These are phyloP conservation scores for Danielia reshetovae DNA, from an alignment of 805 yeast species.

Conservation along the genomic window DNA sequence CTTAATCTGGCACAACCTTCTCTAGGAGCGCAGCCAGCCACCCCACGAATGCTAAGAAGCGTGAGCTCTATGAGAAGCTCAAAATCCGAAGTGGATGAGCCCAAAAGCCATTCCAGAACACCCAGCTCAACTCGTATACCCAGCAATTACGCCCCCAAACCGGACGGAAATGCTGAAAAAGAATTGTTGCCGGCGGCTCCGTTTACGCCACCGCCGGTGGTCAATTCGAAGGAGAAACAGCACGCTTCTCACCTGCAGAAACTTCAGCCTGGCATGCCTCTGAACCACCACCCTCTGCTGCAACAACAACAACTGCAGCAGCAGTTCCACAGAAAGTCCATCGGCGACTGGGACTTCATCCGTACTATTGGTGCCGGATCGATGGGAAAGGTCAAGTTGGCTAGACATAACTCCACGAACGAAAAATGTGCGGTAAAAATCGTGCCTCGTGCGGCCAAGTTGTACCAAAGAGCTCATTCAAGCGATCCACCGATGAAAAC, in stretches of 20 bases:
- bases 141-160: background rate
- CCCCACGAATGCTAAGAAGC: slow-evolving; percentile 66
- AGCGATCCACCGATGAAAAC: slow-evolving; percentile 63
- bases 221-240: background rate
- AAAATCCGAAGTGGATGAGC: background rate
- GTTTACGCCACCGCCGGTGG: slow-evolving; percentile 2
- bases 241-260: slow-evolving; percentile 2
- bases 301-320: slow-evolving; percentile 20
- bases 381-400: slow-evolving; percentile 97
- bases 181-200: slow-evolving; percentile 14
- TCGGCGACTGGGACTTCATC: slow-evolving; percentile 95
- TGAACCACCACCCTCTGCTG: background rate
- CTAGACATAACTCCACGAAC: slow-evolving; percentile 75
- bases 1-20: background rate
- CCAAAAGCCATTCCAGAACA: background rate
- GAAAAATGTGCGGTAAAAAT: slow-evolving; percentile 91
- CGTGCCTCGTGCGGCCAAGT: slow-evolving; percentile 82
- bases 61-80: slow-evolving; percentile 20
- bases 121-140: slow-evolving; percentile 3
- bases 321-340: slow-evolving; percentile 76
- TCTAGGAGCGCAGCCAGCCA: slow-evolving; percentile 45
- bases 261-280: slow-evolving; percentile 1
- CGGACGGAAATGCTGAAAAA: slow-evolving; percentile 2
- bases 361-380: slow-evolving; percentile 98
- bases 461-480: slow-evolving; percentile 68